Percentiles rank a stretch among this genome's conserved stretches.
These are phyloP conservation scores for Populus ilicifolia DNA, from an alignment of 345 rosid genomes.

Conservation along the genomic window DNA sequence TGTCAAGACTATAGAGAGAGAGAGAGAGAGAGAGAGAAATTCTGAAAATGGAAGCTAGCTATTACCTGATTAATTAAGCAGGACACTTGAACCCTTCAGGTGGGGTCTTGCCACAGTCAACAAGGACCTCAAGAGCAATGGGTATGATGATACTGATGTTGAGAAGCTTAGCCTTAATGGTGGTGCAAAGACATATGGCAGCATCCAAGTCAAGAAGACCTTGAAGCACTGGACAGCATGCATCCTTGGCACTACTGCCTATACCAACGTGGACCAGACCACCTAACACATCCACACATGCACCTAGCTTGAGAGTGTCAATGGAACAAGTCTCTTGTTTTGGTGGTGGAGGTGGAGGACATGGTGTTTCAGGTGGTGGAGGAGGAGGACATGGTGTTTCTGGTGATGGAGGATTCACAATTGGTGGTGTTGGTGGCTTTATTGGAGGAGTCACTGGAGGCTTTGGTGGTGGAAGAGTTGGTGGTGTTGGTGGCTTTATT, in stretches of 20 bases:
- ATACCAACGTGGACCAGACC: slow-evolving; percentile 73
- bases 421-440: slow-evolving; percentile 1
- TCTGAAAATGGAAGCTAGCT: neutral
- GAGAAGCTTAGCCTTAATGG: slow-evolving; percentile 71
- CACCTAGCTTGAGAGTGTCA: slow-evolving; percentile 68
- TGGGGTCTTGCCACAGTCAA: slow-evolving; percentile 76
- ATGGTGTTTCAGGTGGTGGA: slow-evolving; percentile 32
- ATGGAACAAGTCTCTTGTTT: slow-evolving; percentile 59
- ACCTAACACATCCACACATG: slow-evolving; percentile 84
- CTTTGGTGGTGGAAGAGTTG: too few species aligned
- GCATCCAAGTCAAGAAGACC: slow-evolving; percentile 77
- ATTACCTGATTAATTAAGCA: slow-evolving; percentile 6
- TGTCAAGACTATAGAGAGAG: neutral
- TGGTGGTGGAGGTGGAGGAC: slow-evolving; percentile 21
- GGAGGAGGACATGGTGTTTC: slow-evolving; percentile 32
- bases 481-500: slow-evolving; percentile 1
- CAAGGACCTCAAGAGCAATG: slow-evolving; percentile 72
- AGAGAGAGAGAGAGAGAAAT: too few species aligned
- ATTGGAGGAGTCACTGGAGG: slow-evolving; percentile 27
- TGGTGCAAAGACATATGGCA: slow-evolving; percentile 85
- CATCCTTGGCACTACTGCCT: slow-evolving; percentile 64
- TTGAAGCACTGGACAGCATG: slow-evolving; percentile 81
- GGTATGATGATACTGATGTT: slow-evolving; percentile 68
- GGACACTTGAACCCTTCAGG: slow-evolving; percentile 75
- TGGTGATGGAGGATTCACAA: neutral